phyloP scores from a whole-genome alignment of 108 stramenopile genomes.

The Nannochloropsis gaditana region DNA sequence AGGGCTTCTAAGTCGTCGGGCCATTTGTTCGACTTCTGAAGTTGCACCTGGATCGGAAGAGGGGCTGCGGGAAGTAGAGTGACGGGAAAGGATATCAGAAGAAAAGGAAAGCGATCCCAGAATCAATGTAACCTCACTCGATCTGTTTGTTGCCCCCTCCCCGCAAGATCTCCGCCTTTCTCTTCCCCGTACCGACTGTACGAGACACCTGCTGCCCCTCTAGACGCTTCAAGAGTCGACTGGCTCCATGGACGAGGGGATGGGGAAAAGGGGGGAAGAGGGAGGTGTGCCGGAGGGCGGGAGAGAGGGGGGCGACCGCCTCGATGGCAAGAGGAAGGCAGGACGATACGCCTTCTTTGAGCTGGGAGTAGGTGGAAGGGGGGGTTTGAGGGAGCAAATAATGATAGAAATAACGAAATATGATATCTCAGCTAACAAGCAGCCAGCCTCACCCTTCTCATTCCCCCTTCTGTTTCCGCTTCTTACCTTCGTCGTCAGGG shows the following conservation, averaged over 20 bases:
- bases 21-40: background rate
- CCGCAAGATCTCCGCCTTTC: background rate
- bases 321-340: background rate
- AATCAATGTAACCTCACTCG: too few species aligned
- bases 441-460: background rate
- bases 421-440: too few species aligned
- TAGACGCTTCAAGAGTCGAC: background rate
- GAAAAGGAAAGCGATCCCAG: background rate
- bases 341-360: background rate
- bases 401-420: too few species aligned
- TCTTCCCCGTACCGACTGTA: background rate
- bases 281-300: background rate
- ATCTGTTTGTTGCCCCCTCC: background rate
- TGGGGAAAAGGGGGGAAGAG: background rate
- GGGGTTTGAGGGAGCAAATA: background rate
- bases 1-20: background rate
- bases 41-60: background rate
- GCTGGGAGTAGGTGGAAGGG: background rate
- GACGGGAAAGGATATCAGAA: background rate
- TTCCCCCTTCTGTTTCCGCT: background rate
- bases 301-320: background rate
- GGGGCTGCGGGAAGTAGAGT: background rate
- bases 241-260: slow-evolving; percentile 20
- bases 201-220: slow-evolving; percentile 21
- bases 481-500: background rate